A percentile compares a stretch with the other conserved stretches of the same genome.
These are phyloP conservation scores for Phycomyces nitens DNA, from an alignment of 192 early-diverging fungal genomes.

Conservation along the genomic window DNA sequence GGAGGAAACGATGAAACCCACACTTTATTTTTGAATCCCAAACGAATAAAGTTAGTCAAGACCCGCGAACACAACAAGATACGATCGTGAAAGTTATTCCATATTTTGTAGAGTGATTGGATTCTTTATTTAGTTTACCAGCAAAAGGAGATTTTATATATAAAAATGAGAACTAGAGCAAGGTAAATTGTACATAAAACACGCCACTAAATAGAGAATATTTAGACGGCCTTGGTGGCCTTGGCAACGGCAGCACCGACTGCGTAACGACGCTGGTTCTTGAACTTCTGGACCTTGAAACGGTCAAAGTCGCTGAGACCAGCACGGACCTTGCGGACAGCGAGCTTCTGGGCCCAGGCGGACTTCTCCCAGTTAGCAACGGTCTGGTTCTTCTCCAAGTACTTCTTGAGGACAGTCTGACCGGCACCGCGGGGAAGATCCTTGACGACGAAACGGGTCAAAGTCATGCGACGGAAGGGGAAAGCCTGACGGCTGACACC, in stretches of 20 bases:
- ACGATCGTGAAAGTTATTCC: no score
- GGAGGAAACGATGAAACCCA: background rate
- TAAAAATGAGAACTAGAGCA: no score
- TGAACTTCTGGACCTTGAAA: slow-evolving; percentile 95
- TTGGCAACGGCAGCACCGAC: slow-evolving; percentile 25
- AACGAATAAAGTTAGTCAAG: no score
- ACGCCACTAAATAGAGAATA: no score
- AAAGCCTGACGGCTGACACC: slow-evolving; percentile 85
- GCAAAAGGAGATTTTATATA: no score
- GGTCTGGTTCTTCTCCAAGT: slow-evolving; percentile 82
- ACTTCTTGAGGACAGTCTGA: slow-evolving; percentile 71
- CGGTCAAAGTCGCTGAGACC: slow-evolving; percentile 92
- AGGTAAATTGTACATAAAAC: no score
- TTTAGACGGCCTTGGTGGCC: slow-evolving; percentile 30
- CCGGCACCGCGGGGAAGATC: slow-evolving; percentile 80
- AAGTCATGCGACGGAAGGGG: slow-evolving; percentile 84
- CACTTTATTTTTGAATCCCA: no score
- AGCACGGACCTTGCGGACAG: slow-evolving; percentile 73
- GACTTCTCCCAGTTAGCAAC: slow-evolving; percentile 82
- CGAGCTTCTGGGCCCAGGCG: slow-evolving; percentile 96
- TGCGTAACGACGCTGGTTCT: slow-evolving; percentile 72
- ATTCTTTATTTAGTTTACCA: background rate
- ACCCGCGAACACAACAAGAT: no score
- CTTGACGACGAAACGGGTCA: slow-evolving; percentile 88
- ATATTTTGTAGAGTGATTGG: no score